phyloP scores from a whole-genome alignment of 148 eudicot species.

The Talinum fruticosum region DNA sequence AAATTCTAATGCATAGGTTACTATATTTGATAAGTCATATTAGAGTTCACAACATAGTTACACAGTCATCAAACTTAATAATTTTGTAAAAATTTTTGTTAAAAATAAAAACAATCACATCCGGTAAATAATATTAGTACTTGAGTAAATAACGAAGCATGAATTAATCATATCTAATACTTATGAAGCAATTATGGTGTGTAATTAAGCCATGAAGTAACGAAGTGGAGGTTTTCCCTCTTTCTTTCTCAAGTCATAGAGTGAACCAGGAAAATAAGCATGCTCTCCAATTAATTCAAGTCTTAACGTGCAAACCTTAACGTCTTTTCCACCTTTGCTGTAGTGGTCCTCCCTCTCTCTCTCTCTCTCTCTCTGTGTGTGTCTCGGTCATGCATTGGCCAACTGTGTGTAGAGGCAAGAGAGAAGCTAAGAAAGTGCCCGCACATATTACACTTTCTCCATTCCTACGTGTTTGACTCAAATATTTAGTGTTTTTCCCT shows the following conservation, averaged over 20 bases:
- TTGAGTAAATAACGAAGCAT: no score
- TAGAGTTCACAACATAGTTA: no score
- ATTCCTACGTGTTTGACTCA: neutral
- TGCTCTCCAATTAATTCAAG: neutral
- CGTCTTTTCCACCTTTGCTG: neutral
- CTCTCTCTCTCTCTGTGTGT: neutral
- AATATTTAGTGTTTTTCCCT: no score
- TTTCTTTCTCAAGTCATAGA: neutral
- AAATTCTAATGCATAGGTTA: no score
- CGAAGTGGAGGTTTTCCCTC: neutral
- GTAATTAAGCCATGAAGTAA: neutral
- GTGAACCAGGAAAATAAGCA: neutral
- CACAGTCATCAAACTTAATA: no score
- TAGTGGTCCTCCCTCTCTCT: constrained; percentile 5
- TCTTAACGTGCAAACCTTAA: constrained; percentile 3
- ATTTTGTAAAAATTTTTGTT: no score
- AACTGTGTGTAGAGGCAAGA: neutral
- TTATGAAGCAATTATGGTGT: no score
- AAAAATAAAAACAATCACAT: no score
- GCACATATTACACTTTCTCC: neutral
- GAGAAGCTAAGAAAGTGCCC: neutral
- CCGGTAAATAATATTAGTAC: no score
- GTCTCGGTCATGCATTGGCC: neutral
- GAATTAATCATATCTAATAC: no score
- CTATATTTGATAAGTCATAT: no score